Evolutionary conservation across 202 grass and related monocot species (phyloP).

Genomic region (Hordeum pubiflorum): DNA sequence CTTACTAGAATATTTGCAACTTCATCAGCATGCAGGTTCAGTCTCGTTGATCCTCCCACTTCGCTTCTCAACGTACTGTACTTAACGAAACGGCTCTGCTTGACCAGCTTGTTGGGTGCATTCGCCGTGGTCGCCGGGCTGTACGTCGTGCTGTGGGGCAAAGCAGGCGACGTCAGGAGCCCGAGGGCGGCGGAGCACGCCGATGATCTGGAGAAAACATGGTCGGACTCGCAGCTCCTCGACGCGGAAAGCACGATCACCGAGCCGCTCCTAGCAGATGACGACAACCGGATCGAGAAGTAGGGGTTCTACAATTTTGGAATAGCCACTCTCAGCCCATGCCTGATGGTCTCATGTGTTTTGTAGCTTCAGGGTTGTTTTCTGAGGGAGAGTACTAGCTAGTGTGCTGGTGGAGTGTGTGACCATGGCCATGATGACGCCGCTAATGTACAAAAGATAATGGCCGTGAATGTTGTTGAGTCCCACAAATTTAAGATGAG

Average conservation of each 20-base stretch:
- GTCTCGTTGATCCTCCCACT: background rate
- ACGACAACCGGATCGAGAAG: background rate
- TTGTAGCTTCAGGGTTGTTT: background rate
- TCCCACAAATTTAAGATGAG: background rate
- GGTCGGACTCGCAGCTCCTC: constrained; percentile 3
- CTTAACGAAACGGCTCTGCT: too few relatives aligned
- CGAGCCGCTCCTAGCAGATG: constrained; percentile 14
- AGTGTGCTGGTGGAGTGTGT: background rate
- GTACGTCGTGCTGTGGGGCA: constrained; percentile 57
- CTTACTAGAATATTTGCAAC: too few relatives aligned
- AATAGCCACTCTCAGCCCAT: background rate
- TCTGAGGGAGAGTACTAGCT: background rate
- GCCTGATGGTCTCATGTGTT: background rate
- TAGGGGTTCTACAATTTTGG: background rate
- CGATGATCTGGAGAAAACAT: constrained; percentile 13
- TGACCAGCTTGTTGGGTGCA: constrained; percentile 40
- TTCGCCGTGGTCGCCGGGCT: constrained; percentile 35
- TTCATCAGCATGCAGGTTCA: background rate
- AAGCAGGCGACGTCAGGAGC: constrained; percentile 12
- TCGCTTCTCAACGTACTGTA: background rate
- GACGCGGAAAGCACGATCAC: background rate
- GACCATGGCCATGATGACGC: background rate
- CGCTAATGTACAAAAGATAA: background rate
- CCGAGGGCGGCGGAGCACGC: background rate
- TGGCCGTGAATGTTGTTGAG: background rate